Conservation (phyloP, 495 filamentous ascomycete species). For the Hyaloscypha finlandica region DNA sequence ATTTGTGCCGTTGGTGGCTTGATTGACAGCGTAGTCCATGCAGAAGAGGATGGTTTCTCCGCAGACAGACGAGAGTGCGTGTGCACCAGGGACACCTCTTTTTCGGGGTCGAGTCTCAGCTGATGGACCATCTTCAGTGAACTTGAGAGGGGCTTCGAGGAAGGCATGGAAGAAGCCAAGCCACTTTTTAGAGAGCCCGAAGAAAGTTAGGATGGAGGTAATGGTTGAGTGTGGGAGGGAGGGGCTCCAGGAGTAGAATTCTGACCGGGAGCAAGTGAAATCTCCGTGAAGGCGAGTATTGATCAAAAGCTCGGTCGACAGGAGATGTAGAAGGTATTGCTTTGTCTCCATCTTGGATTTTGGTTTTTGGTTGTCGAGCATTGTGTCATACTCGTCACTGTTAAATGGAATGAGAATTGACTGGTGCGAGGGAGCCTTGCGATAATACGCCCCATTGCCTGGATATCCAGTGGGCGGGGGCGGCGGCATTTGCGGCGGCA, state of each 20-base stretch:
- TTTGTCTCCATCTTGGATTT: slow-evolving; percentile 55
- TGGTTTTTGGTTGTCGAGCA: slow-evolving; percentile 25
- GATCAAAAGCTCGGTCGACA: slow-evolving; percentile 65
- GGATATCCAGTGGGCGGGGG: no score
- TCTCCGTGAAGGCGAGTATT: slow-evolving; percentile 56
- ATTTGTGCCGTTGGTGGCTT: slow-evolving; percentile 50
- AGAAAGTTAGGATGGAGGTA: slow-evolving; percentile 55
- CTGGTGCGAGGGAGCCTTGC: background rate
- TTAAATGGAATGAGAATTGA: slow-evolving; percentile 9
- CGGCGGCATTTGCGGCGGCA: no score
- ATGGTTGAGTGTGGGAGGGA: slow-evolving; percentile 63
- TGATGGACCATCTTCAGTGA: slow-evolving; percentile 52
- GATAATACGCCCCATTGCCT: background rate
- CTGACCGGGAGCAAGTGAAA: slow-evolving; percentile 61
- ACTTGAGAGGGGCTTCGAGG: slow-evolving; percentile 60
- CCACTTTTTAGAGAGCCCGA: slow-evolving; percentile 62
- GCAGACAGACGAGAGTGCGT: slow-evolving; percentile 59
- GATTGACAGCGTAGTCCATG: slow-evolving; percentile 67
- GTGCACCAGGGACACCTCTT: slow-evolving; percentile 60
- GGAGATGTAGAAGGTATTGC: slow-evolving; percentile 59
- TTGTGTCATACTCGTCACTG: slow-evolving; percentile 30
- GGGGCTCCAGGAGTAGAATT: slow-evolving; percentile 64
- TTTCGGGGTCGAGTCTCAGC: slow-evolving; percentile 44
- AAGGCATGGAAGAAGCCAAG: slow-evolving; percentile 62
- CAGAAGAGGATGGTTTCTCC: slow-evolving; percentile 65